Base-by-base conservation (phyloP, 1,284 basidiomycete genomes). In the Laetiporus sulphureus region DNA sequence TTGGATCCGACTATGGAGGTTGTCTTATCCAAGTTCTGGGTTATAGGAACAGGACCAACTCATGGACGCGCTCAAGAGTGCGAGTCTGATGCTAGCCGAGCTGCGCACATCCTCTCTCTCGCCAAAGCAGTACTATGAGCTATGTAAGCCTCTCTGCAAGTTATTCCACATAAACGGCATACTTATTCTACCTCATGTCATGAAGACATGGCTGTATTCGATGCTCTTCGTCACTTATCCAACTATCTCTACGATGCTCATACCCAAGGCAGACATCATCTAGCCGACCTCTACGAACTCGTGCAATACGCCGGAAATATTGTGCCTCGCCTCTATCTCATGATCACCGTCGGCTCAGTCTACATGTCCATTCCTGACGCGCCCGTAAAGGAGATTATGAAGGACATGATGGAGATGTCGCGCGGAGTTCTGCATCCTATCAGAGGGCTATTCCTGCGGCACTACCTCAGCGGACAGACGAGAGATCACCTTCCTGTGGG, bases 331-430 rank as follows among this genome's bases (percentile, higher is more conserved):
- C 73, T 95, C 24, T 96, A 97, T 66, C 86, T 96, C 57, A 96
- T 96, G 93, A 95, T 97, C 56, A 96, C 94, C 20, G 93, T 97
- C 45, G 94, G 93, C 44, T 90, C 93, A 1, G 92, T 97, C 16
- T 96, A 95, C 71, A 96, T 96, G 93, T 92, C 91, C 16, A 83
- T 96, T 33, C 81, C 91, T 2, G 92, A 95, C 43, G 91, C 92
- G 5, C 93, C 93, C 5, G 83, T 96, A 45, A 94, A 92, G 71
- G 92, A 97, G 68, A 91, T 97, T 52, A 97, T 96, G 93, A 96
- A 95, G 73, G 93, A 97, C 65, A 95, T 97, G 92, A 87, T 97
- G 82, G 93, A 97, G 63, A 97, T 97, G 93, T 91, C 91, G 22
- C 73, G 92, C 27, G 93, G 94, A 46, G 90, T 96, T 4, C 74